These are phyloP conservation scores for Magnusiomyces ingens DNA, from an alignment of 1,139 yeast genomes.

Conservation along the genomic window DNA sequence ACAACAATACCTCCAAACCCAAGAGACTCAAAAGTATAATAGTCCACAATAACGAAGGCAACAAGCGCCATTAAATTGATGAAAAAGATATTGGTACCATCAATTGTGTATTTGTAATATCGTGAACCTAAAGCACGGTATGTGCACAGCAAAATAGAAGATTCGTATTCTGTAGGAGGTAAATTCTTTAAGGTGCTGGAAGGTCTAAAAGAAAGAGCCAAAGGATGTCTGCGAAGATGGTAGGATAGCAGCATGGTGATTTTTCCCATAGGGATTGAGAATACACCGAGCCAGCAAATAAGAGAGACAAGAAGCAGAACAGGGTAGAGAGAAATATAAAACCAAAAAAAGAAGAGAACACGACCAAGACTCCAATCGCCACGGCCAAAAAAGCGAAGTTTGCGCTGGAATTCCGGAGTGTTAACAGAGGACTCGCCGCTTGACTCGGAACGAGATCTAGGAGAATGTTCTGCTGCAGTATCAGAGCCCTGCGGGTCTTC, in stretches of 20 bases:
- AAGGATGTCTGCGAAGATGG: slow-evolving; percentile 84
- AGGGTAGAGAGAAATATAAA: slow-evolving; percentile 67
- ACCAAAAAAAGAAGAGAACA: slow-evolving; percentile 65
- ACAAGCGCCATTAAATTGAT: slow-evolving; percentile 78
- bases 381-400: slow-evolving; percentile 72
- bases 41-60: slow-evolving; percentile 75
- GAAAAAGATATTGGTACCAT: slow-evolving; percentile 90
- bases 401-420: slow-evolving; percentile 17
- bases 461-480: slow-evolving; percentile 2
- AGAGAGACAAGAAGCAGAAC: slow-evolving; percentile 49
- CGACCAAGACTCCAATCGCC: slow-evolving; percentile 90
- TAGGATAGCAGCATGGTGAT: slow-evolving; percentile 58
- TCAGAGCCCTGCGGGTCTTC: background rate
- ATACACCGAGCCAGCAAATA: slow-evolving; percentile 74
- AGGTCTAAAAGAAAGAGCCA: slow-evolving; percentile 66
- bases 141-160: slow-evolving; percentile 62
- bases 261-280: slow-evolving; percentile 91
- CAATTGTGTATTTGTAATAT: slow-evolving; percentile 91
- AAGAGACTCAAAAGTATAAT: slow-evolving; percentile 51
- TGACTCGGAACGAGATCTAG: slow-evolving; percentile 13
- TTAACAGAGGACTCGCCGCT: slow-evolving; percentile 9
- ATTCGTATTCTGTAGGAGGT: slow-evolving; percentile 18
- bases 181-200: slow-evolving; percentile 40
- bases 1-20: slow-evolving; percentile 49
- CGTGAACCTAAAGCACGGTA: slow-evolving; percentile 88